Percentiles rank a stretch among this genome's conserved stretches.
Evolutionary conservation across 352 stramenopile species (phyloP).

Genomic region (Phytopythium boreale): DNA sequence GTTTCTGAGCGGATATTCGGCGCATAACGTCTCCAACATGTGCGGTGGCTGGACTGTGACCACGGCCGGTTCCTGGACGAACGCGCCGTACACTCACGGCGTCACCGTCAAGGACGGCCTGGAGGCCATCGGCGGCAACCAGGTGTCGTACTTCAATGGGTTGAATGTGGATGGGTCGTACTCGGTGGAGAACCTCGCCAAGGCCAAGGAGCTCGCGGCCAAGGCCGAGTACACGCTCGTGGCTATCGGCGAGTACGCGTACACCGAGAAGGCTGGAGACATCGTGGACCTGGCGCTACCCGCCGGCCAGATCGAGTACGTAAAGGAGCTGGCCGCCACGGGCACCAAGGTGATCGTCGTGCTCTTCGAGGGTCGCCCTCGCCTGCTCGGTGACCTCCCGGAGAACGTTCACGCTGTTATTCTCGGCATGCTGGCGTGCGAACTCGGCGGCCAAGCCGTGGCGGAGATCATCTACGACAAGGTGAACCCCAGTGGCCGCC

Average conservation of each 20-base stretch:
- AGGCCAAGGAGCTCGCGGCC: slow-evolving; percentile 43
- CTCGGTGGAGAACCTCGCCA: slow-evolving; percentile 32
- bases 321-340: slow-evolving; percentile 50
- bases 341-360: slow-evolving; percentile 69
- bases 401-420: slow-evolving; percentile 59
- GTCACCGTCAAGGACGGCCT: too few species aligned
- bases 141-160: slow-evolving; percentile 41
- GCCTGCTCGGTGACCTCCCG: slow-evolving; percentile 43
- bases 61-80: too few species aligned
- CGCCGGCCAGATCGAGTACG: slow-evolving; percentile 62
- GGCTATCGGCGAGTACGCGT: slow-evolving; percentile 65
- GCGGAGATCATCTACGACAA: slow-evolving; percentile 68
- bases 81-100: too few species aligned
- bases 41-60: too few species aligned
- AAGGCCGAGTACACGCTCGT: slow-evolving; percentile 53
- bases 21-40: too few species aligned
- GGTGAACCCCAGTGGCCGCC: slow-evolving; percentile 61
- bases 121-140: too few species aligned
- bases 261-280: slow-evolving; percentile 82
- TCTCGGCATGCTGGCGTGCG: slow-evolving; percentile 62
- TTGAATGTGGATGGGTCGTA: slow-evolving; percentile 42
- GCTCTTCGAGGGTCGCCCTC: slow-evolving; percentile 60
- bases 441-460: slow-evolving; percentile 61
- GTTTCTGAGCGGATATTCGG: too few species aligned
- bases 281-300: slow-evolving; percentile 47